Conservation (phyloP, 768 basidiomycete genomes). For the Lentinula guzmanii region DNA sequence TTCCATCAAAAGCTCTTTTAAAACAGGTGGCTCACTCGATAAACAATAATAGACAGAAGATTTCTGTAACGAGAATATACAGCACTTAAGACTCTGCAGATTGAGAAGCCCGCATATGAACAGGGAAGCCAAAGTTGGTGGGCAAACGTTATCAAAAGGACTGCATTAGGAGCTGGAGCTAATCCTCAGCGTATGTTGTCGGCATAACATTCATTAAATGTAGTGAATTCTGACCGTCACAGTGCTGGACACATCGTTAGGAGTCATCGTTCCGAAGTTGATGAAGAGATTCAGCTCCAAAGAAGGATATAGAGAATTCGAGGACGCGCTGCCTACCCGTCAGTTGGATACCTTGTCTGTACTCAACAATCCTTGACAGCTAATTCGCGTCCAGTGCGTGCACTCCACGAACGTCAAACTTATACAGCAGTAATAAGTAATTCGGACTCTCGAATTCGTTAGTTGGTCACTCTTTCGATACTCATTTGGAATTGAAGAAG, state of each 20-base stretch:
- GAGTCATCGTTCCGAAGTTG: constrained; percentile 53
- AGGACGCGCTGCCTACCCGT: constrained; percentile 46
- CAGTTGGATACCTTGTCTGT: constrained; percentile 13
- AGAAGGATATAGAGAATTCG: constrained; percentile 61
- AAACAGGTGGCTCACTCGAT: constrained; percentile 35
- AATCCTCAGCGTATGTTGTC: constrained; percentile 40
- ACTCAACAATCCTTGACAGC: neutral
- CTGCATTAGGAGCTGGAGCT: constrained; percentile 72
- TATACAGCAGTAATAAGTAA: constrained; percentile 3
- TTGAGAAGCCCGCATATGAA: constrained; percentile 52
- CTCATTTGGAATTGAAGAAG: neutral
- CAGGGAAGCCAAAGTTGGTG: constrained; percentile 61
- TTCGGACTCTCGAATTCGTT: constrained; percentile 7
- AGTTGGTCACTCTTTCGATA: neutral
- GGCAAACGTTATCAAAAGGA: constrained; percentile 69
- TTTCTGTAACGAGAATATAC: neutral
- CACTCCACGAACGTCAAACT: neutral
- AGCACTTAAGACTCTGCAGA: constrained; percentile 45
- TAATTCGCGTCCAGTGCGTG: neutral
- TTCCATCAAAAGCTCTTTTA: constrained; percentile 52
- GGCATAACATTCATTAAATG: neutral
- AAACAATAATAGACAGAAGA: neutral
- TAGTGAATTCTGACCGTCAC: neutral
- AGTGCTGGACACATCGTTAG: constrained; percentile 52
- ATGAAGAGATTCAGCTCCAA: constrained; percentile 63